These are phyloP conservation scores for Boletus sp. DNA, from an alignment of 768 basidiomycete genomes.

Conservation along the genomic window DNA sequence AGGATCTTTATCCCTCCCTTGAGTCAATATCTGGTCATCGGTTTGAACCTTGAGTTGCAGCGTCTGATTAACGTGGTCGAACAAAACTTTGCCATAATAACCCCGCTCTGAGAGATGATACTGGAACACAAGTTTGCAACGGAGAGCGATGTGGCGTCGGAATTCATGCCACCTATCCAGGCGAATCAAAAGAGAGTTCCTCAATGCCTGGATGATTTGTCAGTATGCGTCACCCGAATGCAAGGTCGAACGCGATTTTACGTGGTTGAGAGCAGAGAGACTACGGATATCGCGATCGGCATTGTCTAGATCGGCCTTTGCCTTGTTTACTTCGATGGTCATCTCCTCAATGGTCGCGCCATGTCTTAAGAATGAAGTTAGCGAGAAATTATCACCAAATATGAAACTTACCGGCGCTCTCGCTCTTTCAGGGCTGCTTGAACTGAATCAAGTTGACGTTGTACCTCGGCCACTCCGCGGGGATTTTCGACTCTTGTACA, in stretches of 20 bases:
- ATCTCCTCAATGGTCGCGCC: conserved; percentile 79
- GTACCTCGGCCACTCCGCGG: conserved; percentile 52
- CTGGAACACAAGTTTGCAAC: conserved; percentile 80
- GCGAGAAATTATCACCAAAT: neutral
- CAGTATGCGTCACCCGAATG: conserved; percentile 1
- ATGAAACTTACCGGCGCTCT: conserved; percentile 50
- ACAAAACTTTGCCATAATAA: conserved; percentile 85
- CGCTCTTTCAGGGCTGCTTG: conserved; percentile 63
- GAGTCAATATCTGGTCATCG: conserved; percentile 68
- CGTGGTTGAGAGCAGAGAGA: conserved; percentile 65
- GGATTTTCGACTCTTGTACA: conserved; percentile 57
- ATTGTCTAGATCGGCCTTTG: conserved; percentile 53
- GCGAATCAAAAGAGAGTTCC: conserved; percentile 61
- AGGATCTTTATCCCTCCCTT: conserved; percentile 77
- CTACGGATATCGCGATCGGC: conserved; percentile 62
- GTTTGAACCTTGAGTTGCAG: conserved; percentile 78
- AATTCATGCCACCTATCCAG: conserved; percentile 81
- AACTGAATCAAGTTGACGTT: conserved; percentile 61
- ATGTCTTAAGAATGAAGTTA: conserved; percentile 42
- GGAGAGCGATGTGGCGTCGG: conserved; percentile 82
- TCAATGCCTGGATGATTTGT: conserved; percentile 51
- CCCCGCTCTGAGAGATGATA: conserved; percentile 82
- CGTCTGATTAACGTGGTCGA: conserved; percentile 69
- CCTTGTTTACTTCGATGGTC: conserved; percentile 64
- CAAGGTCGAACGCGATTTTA: conserved; percentile 24